These are phyloP conservation scores for Thamnidium elegans DNA, from an alignment of 192 early-diverging fungal genomes.

Conservation along the genomic window DNA sequence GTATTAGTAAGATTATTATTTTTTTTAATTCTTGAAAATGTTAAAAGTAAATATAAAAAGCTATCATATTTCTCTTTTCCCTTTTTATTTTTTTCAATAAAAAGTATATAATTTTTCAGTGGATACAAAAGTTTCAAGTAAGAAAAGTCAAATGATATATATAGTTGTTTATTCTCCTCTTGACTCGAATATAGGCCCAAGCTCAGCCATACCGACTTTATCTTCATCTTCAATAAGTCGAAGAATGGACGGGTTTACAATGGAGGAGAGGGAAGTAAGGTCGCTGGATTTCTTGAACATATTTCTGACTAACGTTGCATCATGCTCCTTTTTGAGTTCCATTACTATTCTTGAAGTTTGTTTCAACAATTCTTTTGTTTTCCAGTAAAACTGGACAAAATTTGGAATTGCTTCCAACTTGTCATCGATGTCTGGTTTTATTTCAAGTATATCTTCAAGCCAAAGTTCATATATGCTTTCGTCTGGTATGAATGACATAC, in stretches of 20 bases:
- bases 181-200: constrained; percentile 2
- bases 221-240: constrained; percentile 7
- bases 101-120: too few relatives aligned
- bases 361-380: constrained; percentile 1
- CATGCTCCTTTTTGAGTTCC: neutral
- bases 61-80: too few relatives aligned
- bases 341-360: neutral
- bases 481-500: neutral
- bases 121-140: neutral
- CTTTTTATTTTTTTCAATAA: too few relatives aligned
- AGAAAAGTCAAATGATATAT: neutral
- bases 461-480: constrained; percentile 2
- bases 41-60: too few relatives aligned
- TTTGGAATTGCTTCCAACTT: constrained; percentile 1
- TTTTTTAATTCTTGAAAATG: too few relatives aligned
- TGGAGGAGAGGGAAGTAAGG: neutral
- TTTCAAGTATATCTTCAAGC: constrained; percentile 2
- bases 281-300: neutral
- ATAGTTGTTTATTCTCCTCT: constrained; percentile 2
- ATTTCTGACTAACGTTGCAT: neutral
- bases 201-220: neutral
- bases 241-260: constrained; percentile 1
- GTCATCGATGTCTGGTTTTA: neutral
- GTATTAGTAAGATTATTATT: too few relatives aligned
- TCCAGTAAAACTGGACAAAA: neutral